Conservation (phyloP, 495 filamentous ascomycete species). For the Aspergillus mulundensis region DNA sequence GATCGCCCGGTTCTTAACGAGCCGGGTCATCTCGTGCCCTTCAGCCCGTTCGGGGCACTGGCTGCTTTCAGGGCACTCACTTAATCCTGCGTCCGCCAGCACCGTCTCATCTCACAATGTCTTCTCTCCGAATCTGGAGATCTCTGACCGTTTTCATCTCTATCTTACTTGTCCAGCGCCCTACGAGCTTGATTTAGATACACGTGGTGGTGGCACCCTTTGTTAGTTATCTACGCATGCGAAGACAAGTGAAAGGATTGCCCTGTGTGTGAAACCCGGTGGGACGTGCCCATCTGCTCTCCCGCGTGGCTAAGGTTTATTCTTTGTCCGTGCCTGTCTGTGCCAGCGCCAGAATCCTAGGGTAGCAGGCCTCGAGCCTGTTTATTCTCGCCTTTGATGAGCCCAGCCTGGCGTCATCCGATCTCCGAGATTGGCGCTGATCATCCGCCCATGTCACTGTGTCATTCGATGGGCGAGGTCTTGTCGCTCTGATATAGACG, state of each 20-base stretch:
- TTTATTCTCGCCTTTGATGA: background rate
- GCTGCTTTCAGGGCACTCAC: background rate
- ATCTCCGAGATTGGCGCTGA: background rate
- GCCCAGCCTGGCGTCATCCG: background rate
- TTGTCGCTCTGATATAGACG: background rate
- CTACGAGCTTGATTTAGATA: background rate
- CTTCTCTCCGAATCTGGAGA: background rate
- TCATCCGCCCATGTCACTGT: background rate
- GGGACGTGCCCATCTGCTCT: background rate
- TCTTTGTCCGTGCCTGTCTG: background rate
- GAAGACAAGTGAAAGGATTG: background rate
- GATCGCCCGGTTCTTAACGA: background rate
- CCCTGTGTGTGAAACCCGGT: background rate
- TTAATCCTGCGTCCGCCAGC: slow-evolving; percentile 1
- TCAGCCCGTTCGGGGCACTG: slow-evolving; percentile 5
- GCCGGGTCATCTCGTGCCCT: slow-evolving; percentile 4
- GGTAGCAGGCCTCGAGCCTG: background rate
- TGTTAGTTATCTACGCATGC: background rate
- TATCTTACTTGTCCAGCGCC: background rate
- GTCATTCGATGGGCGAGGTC: background rate
- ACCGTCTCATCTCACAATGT: background rate
- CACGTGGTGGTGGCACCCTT: slow-evolving; percentile 1
- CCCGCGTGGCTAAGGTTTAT: background rate
- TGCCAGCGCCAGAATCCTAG: background rate
- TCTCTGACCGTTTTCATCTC: background rate